A percentile compares a stretch with the other conserved stretches of the same genome.
phyloP scores from a whole-genome alignment of 371 early-diverging fungal genomes.

The Smittium culicis region DNA sequence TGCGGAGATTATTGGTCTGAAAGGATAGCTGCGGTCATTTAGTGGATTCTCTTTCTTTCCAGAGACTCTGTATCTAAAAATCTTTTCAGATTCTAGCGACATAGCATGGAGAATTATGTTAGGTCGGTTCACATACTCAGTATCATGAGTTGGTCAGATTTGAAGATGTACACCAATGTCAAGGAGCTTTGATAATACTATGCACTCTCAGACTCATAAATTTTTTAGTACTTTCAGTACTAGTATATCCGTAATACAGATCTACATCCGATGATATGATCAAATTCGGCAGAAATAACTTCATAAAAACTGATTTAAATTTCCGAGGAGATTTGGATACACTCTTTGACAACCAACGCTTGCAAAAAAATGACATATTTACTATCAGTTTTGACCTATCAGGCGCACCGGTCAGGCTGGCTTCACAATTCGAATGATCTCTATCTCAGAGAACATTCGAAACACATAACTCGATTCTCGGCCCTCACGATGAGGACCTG shows the following conservation, averaged over 20 bases:
- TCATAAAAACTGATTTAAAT: not conserved
- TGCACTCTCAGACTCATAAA: not conserved
- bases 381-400: not conserved
- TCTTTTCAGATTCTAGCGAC: not conserved
- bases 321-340: not conserved
- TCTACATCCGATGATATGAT: not conserved
- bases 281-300: not conserved
- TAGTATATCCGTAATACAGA: not conserved
- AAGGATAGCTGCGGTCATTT: not conserved
- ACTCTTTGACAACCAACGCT: not conserved
- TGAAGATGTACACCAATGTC: not conserved
- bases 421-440: slow-evolving; percentile 6
- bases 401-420: not conserved
- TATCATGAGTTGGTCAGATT: not conserved
- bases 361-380: not conserved
- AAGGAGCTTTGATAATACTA: not conserved
- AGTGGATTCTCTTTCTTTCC: not conserved
- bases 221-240: not conserved
- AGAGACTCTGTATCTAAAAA: not conserved
- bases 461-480: not conserved
- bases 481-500: slow-evolving; percentile 17
- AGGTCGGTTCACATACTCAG: not conserved
- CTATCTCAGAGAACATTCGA: slow-evolving; percentile 8
- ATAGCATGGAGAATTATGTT: not conserved
- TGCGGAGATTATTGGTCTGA: not conserved